Conservation (phyloP, 2,329 filamentous ascomycete genomes). For the Cytospora chrysosperma region DNA sequence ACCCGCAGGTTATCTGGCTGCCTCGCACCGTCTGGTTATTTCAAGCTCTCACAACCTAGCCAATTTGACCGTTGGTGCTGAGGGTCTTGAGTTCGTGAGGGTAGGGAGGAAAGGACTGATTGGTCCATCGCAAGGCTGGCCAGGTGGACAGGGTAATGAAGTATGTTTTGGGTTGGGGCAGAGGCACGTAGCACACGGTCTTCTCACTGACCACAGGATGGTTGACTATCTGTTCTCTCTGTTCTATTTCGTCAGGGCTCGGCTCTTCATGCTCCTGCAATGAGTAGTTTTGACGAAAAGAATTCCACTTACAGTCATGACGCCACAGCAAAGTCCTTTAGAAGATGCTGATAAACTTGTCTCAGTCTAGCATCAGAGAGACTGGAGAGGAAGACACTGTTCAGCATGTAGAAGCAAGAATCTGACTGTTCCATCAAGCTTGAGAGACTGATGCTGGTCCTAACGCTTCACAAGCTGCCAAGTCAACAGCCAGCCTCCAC, state of each 20-base stretch:
- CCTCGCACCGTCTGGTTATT: not conserved
- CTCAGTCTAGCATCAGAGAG: conserved; percentile 11
- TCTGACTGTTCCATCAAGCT: not conserved
- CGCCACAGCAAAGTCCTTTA: not conserved
- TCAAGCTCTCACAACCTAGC: not conserved
- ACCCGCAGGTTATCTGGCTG: conserved; percentile 8
- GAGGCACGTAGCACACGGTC: not conserved
- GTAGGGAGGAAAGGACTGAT: not conserved
- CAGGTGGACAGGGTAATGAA: not conserved
- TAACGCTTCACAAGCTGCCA: not conserved
- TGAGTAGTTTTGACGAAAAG: not conserved
- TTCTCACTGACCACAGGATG: not conserved
- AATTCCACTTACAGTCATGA: not conserved
- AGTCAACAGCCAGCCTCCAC: too few species aligned
- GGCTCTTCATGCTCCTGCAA: not conserved
- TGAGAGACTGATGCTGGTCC: not conserved
- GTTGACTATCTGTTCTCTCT: too few species aligned
- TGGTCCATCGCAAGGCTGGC: not conserved
- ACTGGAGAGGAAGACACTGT: not conserved
- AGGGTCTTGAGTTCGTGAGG: not conserved
- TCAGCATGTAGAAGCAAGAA: not conserved
- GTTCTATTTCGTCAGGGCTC: not conserved
- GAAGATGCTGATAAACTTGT: not conserved
- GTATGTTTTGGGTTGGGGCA: not conserved
- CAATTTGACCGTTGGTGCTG: not conserved